Evolutionary conservation across 345 rosid genomes (phyloP), one percentile per base, ranked within the genome.

Genomic region (Linum usitatissimum): DNA sequence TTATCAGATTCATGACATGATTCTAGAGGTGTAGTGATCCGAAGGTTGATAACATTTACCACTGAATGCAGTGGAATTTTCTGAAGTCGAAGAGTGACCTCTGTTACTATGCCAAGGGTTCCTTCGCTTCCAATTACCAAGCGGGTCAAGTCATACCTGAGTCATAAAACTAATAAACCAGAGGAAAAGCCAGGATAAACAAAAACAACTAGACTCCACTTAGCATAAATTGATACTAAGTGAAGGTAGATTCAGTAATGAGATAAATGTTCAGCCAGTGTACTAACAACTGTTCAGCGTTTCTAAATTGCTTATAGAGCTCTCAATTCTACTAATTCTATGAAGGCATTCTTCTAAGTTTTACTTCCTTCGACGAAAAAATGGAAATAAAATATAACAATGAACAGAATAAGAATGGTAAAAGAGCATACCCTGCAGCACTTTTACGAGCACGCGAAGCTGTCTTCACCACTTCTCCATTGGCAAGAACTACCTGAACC

Each of bases 371-470:
- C 40, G 30, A n/a, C n/a, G 49, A 60, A 30, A 28, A 30, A 65
- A 57, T 7, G 53, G 23, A 23, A 45, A 64, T 9, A 1, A n/a
- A 21, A 23, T 17, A 42, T 17, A 59, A 14, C 31, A 5, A 31
- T 17, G 6, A n/a, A 18, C n/a, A 49, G 14, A 17, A 30, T 7
- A 71, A 68, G 72, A 23, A 68, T 34, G 34, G 12, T 70, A n/a
- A 40, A 66, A 72, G 58, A 70, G 70, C 87, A 70, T 49, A 92
- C 96, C 96, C 98, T 39, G 98, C 96, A 75, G 96, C 80, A 81
- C 98, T 89, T 77, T 92, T 92, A 76, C 95, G 83, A 68, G 96
- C 98, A 71, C 95, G 90, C 55, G 98, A 92, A 75, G 96, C 95
- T 71, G 98, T 89, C 84, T 89, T 92, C 53, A 92, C 89, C 66